These are phyloP conservation scores for Rhynchospora breviuscula DNA, from an alignment of 176 grass and related monocot species.

Conservation along the genomic window DNA sequence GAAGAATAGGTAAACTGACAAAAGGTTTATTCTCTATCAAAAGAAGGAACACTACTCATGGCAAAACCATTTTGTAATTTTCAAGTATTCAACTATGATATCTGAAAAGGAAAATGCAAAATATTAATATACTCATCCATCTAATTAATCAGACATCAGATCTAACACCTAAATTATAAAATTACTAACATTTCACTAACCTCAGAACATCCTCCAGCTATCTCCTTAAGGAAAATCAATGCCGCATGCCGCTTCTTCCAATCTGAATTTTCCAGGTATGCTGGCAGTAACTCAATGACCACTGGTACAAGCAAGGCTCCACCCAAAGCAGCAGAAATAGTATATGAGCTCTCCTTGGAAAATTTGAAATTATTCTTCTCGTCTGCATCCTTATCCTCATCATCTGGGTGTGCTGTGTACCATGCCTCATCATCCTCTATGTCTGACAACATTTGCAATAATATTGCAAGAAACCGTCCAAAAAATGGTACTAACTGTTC, in stretches of 20 bases:
- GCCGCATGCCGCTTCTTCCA: constrained; percentile 95
- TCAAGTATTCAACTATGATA: neutral
- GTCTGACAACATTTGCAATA: constrained; percentile 89
- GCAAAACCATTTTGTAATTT: neutral
- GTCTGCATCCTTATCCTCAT: constrained; percentile 37
- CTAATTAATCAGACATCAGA: neutral
- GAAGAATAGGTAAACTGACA: neutral
- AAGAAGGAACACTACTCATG: neutral
- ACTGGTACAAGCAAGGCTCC: constrained; percentile 73
- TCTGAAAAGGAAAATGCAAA: neutral
- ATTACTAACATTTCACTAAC: constrained; percentile 24
- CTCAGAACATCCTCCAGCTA: constrained; percentile 82
- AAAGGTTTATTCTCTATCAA: neutral
- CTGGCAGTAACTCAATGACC: constrained; percentile 63
- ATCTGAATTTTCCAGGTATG: constrained; percentile 56
- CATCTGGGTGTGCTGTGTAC: constrained; percentile 59
- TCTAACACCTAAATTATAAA: neutral
- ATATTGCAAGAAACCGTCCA: constrained; percentile 62
- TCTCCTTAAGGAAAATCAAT: constrained; percentile 76
- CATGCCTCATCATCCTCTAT: constrained; percentile 77
- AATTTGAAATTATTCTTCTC: constrained; percentile 70
- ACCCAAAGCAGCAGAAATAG: constrained; percentile 68
- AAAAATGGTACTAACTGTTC: constrained; percentile 67
- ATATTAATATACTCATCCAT: neutral
- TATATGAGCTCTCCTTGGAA: constrained; percentile 70